phyloP scores from a whole-genome alignment of 2,329 filamentous ascomycete species.

The Ophiostoma quercus region DNA sequence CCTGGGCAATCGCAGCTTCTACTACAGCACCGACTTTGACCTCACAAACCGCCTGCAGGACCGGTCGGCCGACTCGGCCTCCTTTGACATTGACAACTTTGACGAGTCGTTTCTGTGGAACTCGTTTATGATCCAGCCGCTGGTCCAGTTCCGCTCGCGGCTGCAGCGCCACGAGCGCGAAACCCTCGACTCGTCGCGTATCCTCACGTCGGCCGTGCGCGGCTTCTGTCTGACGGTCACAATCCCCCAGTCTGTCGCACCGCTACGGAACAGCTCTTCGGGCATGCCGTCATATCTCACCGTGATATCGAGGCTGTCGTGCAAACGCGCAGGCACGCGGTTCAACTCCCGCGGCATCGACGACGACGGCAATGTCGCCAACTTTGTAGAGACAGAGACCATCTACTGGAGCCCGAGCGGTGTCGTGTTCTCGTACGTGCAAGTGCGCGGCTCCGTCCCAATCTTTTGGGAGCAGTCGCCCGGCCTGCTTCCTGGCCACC shows the following conservation, averaged over 20 bases:
- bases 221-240: constrained; percentile 86
- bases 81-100: constrained; percentile 86
- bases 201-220: constrained; percentile 88
- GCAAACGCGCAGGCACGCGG: constrained; percentile 81
- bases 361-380: constrained; percentile 94
- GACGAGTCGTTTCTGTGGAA: constrained; percentile 96
- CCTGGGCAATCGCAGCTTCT: constrained; percentile 88
- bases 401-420: constrained; percentile 77
- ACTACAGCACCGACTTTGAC: constrained; percentile 98
- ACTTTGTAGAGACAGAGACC: constrained; percentile 97
- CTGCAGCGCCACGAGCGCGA: constrained; percentile 69
- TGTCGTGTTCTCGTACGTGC: constrained; percentile 85
- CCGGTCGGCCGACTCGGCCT: constrained; percentile 67
- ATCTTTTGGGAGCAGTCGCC: constrained; percentile 95
- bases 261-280: constrained; percentile 58
- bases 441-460: constrained; percentile 87
- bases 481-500: constrained; percentile 81
- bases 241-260: constrained; percentile 70
- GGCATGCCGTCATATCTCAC: constrained; percentile 80
- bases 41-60: constrained; percentile 90
- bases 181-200: constrained; percentile 77
- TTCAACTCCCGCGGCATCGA: constrained; percentile 98
- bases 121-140: constrained; percentile 92
- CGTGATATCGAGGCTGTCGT: constrained; percentile 86
- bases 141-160: constrained; percentile 81